A percentile compares a stretch with the other conserved stretches of the same genome.
phyloP scores from a whole-genome alignment of 192 early-diverging fungal species.

The Pilaira anomala region DNA sequence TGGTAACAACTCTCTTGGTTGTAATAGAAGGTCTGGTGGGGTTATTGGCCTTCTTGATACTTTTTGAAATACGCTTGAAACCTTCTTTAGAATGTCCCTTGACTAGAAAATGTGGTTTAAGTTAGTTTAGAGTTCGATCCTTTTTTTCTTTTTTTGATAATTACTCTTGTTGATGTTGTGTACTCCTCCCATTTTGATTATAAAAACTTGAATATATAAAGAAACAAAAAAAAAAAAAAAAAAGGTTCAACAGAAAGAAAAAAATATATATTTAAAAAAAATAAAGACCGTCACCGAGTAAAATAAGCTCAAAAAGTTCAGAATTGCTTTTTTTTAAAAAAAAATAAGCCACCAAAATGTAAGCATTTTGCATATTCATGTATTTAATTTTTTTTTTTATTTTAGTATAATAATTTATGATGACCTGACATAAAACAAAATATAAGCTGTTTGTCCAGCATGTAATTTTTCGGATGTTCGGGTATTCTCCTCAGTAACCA shows the following conservation, averaged over 20 bases:
- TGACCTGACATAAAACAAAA: constrained; percentile 69
- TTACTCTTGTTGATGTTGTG: constrained; percentile 14
- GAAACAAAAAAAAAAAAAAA: too few species aligned
- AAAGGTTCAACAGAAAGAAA: too few species aligned
- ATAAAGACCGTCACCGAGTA: too few species aligned
- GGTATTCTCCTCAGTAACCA: constrained; percentile 39
- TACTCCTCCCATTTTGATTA: constrained; percentile 9
- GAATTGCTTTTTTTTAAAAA: too few species aligned
- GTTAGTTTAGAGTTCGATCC: background rate
- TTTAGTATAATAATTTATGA: background rate
- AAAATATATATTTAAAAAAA: too few species aligned
- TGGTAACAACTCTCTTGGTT: constrained; percentile 17
- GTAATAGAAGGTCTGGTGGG: constrained; percentile 3
- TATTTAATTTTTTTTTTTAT: too few species aligned
- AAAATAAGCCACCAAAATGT: too few species aligned
- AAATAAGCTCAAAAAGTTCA: too few species aligned
- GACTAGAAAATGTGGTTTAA: background rate
- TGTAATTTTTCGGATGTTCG: constrained; percentile 25
- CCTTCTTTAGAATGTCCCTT: constrained; percentile 21
- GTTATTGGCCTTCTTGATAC: constrained; percentile 14
- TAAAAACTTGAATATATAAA: too few species aligned
- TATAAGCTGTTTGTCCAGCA: constrained; percentile 67
- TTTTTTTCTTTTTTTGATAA: background rate
- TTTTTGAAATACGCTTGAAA: constrained; percentile 22
- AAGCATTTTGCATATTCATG: too few species aligned